Percentiles rank a stretch among this genome's conserved stretches.
These are phyloP conservation scores for Fusarium mangiferae DNA, from an alignment of 2,329 filamentous ascomycete genomes.

Conservation along the genomic window DNA sequence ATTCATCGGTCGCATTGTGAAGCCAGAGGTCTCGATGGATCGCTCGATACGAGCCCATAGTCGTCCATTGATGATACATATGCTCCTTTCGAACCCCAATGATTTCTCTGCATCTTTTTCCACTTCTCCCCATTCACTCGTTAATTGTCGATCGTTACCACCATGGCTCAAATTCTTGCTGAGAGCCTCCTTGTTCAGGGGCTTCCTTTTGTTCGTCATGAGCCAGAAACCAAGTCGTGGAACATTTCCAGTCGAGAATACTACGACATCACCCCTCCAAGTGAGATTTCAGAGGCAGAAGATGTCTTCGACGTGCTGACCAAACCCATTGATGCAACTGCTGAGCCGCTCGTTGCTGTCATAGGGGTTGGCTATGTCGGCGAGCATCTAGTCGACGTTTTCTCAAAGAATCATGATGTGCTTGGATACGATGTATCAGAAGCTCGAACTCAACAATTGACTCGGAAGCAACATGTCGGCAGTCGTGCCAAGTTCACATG, in stretches of 20 bases:
- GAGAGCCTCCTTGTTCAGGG: conserved; percentile 36
- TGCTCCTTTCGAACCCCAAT: conserved; percentile 33
- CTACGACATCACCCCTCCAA: conserved; percentile 50
- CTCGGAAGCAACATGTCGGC: conserved; percentile 41
- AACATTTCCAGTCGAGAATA: conserved; percentile 38
- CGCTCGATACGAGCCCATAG: conserved; percentile 15
- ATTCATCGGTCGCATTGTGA: conserved; percentile 16
- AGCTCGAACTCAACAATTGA: conserved; percentile 50
- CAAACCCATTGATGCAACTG: conserved; percentile 14
- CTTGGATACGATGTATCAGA: conserved; percentile 62
- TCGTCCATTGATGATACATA: conserved; percentile 30
- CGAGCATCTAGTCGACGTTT: conserved; percentile 58
- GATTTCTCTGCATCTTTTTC: background rate
- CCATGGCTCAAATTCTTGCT: conserved; percentile 43
- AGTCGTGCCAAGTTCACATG: conserved; percentile 52
- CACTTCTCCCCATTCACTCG: conserved; percentile 32
- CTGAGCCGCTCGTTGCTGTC: conserved; percentile 55
- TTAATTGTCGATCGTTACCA: conserved; percentile 41
- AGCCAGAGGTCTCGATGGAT: conserved; percentile 12
- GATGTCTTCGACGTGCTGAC: conserved; percentile 19
- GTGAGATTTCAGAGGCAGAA: conserved; percentile 45
- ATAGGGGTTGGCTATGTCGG: conserved; percentile 66
- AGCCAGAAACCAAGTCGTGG: conserved; percentile 39
- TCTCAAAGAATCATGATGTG: conserved; percentile 53
- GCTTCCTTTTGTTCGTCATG: conserved; percentile 35